phyloP scores from a whole-genome alignment of 495 filamentous ascomycete species.

The Neurospora sp. region DNA sequence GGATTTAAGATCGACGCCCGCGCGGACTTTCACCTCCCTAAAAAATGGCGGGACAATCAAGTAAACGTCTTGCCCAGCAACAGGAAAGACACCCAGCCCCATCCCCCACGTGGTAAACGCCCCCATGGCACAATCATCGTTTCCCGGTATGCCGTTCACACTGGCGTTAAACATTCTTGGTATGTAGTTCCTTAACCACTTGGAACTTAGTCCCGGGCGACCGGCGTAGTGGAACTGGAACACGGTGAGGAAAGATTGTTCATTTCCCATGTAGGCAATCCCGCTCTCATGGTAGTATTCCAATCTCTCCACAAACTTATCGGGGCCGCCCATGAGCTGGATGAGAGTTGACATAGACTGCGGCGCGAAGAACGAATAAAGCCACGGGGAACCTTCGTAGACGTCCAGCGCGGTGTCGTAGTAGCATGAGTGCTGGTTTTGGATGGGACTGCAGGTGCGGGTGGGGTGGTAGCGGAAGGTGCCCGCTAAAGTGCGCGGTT shows the following conservation, averaged over 20 bases:
- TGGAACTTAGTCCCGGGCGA: constrained; percentile 51
- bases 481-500: constrained; percentile 53
- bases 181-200: constrained; percentile 55
- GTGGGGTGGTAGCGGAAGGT: constrained; percentile 59
- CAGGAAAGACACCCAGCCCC: constrained; percentile 60
- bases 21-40: constrained; percentile 47
- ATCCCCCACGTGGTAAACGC: constrained; percentile 59
- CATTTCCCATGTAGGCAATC: constrained; percentile 63
- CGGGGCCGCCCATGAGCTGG: constrained; percentile 46
- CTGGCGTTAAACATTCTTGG: constrained; percentile 55
- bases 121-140: constrained; percentile 71
- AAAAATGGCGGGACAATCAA: constrained; percentile 60
- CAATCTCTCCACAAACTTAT: constrained; percentile 49
- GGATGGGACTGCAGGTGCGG: constrained; percentile 47
- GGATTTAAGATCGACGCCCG: constrained; percentile 26
- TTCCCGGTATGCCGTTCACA: constrained; percentile 56
- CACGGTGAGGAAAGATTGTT: constrained; percentile 60
- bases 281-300: constrained; percentile 53
- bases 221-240: constrained; percentile 68
- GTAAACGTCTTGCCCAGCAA: constrained; percentile 66
- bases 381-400: constrained; percentile 62
- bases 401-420: constrained; percentile 54
- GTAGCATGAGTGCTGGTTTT: constrained; percentile 37
- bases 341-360: constrained; percentile 59
- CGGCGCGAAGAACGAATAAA: constrained; percentile 63